Percentiles rank a stretch among this genome's conserved stretches.
phyloP scores from a whole-genome alignment of 306 rosid species.

The Prosopis cineraria region DNA sequence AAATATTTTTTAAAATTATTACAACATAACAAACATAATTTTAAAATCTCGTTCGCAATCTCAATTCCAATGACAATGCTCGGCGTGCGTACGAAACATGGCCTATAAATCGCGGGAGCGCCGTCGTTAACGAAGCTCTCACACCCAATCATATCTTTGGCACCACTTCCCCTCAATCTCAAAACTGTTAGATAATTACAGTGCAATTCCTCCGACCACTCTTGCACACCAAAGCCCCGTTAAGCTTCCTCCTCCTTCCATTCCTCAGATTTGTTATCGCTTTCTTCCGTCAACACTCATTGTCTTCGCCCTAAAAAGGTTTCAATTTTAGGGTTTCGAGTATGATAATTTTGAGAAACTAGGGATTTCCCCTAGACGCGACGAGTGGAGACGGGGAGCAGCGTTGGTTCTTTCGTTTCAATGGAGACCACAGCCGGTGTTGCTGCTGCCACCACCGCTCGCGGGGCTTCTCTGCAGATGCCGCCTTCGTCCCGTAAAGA shows the following conservation, averaged over 20 bases:
- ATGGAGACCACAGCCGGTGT: conserved; percentile 84
- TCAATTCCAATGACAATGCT: too few species aligned
- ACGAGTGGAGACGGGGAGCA: conserved; percentile 39
- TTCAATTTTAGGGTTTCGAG: conserved; percentile 49
- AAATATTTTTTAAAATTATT: too few species aligned
- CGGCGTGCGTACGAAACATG: too few species aligned
- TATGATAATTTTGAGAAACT: conserved; percentile 26
- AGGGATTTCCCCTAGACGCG: conserved; percentile 45
- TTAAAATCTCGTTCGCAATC: too few species aligned
- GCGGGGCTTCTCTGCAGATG: conserved; percentile 71
- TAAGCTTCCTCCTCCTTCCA: neutral
- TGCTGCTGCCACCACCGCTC: conserved; percentile 46
- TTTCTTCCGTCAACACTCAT: conserved; percentile 10
- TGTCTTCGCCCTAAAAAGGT: neutral
- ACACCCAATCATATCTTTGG: conserved; percentile 41
- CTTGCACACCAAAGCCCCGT: conserved; percentile 13
- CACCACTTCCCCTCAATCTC: conserved; percentile 7
- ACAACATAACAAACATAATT: too few species aligned
- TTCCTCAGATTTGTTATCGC: neutral
- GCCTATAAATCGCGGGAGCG: conserved; percentile 68
- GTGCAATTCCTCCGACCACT: conserved; percentile 47
- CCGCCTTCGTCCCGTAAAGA: conserved; percentile 61
- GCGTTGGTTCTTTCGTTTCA: conserved; percentile 37
- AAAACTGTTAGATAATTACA: conserved; percentile 35
- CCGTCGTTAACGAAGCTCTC: conserved; percentile 27